phyloP scores from a whole-genome alignment of 108 stramenopile species.

The Poteriospumella lacustris region DNA sequence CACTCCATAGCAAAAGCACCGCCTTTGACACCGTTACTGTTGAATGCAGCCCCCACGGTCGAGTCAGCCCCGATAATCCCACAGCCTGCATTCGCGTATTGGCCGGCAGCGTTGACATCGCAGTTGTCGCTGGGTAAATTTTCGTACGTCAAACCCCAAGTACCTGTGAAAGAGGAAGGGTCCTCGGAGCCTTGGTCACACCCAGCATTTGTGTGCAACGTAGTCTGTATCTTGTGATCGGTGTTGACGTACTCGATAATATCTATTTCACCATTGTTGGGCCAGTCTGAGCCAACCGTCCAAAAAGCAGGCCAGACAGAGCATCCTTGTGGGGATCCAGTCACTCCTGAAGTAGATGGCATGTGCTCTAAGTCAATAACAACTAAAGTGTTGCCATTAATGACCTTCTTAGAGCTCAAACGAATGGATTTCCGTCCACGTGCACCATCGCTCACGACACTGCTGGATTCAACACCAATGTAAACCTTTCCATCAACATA shows the following conservation, averaged over 20 bases:
- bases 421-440: conserved; percentile 7
- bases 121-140: background rate
- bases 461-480: background rate
- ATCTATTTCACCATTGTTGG: conserved; percentile 14
- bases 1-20: conserved; percentile 7
- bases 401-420: background rate
- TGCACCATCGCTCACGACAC: background rate
- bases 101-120: background rate
- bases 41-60: background rate
- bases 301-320: conserved; percentile 3
- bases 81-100: conserved; percentile 4
- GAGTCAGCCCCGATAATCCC: background rate
- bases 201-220: background rate
- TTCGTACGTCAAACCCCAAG: background rate
- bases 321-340: background rate
- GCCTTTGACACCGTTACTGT: background rate
- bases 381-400: background rate
- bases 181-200: background rate
- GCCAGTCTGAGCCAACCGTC: background rate
- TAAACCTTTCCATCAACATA: too few species aligned
- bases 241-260: background rate
- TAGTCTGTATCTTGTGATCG: background rate
- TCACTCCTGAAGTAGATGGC: background rate
- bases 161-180: conserved; percentile 3
- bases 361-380: conserved; percentile 17